phyloP scores from a whole-genome alignment of 148 eudicot genomes.

The Nyssa sinensis region DNA sequence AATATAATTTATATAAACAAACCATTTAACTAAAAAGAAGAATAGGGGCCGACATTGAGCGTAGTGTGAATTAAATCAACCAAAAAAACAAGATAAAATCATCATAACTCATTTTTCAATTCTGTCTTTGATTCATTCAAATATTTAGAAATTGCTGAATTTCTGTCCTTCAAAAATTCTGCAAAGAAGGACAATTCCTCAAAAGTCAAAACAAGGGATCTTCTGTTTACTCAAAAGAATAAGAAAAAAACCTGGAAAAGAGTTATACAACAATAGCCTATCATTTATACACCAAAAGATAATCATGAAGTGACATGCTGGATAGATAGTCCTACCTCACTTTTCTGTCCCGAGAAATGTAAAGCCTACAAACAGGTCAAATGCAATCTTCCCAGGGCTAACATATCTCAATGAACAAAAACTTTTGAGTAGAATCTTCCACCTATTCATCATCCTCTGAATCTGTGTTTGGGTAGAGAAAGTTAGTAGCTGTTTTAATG shows the following conservation, averaged over 20 bases:
- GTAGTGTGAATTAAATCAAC: no score
- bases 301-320: constrained; percentile 8
- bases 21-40: no score
- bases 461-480: constrained; percentile 29
- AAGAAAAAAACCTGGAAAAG: neutral
- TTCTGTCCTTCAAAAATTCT: no score
- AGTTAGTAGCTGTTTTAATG: neutral
- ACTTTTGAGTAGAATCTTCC: constrained; percentile 2
- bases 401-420: neutral
- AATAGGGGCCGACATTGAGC: no score
- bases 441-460: constrained; percentile 48
- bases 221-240: neutral
- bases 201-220: neutral
- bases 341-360: neutral
- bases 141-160: no score
- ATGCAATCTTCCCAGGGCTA: neutral
- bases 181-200: no score
- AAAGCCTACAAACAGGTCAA: constrained; percentile 6
- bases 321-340: constrained; percentile 15
- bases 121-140: no score
- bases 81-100: no score
- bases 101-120: no score
- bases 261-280: constrained; percentile 20
- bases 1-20: no score
- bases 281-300: constrained; percentile 19